These are phyloP conservation scores for Sambucus nigra DNA, from an alignment of 129 eudicot species.

Conservation along the genomic window DNA sequence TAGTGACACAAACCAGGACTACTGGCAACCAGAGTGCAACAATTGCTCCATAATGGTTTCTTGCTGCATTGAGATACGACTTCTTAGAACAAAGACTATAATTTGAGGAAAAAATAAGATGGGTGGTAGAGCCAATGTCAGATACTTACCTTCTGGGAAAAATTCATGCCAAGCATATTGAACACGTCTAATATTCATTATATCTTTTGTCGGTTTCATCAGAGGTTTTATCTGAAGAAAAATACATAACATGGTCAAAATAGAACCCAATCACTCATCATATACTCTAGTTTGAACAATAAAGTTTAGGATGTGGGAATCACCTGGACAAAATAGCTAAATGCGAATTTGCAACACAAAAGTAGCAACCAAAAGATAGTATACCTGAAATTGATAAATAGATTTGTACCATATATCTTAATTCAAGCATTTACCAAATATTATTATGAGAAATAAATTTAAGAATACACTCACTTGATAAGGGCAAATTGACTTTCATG, in stretches of 20 bases:
- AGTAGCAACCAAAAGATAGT: not conserved
- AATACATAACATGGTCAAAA: constrained; percentile 12
- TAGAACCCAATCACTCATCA: constrained; percentile 12
- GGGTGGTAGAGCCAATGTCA: constrained; percentile 9
- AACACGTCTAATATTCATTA: constrained; percentile 61
- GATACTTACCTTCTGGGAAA: constrained; percentile 68
- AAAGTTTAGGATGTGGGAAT: constrained; percentile 14
- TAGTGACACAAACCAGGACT: constrained; percentile 49
- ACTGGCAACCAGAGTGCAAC: constrained; percentile 88
- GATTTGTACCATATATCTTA: not conserved
- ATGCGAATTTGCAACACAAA: constrained; percentile 35
- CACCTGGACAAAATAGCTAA: constrained; percentile 74
- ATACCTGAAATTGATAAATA: not conserved
- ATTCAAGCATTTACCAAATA: too few species aligned
- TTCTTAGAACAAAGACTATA: constrained; percentile 3
- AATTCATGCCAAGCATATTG: constrained; percentile 94
- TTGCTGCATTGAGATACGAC: constrained; percentile 46
- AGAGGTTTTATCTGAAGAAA: constrained; percentile 78
- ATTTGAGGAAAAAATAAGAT: constrained; percentile 4
- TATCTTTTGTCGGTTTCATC: constrained; percentile 68
- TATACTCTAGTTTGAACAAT: constrained; percentile 10
- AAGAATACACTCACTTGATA: constrained; percentile 61
- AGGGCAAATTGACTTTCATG: constrained; percentile 97
- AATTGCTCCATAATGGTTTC: constrained; percentile 60
- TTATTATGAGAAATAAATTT: too few species aligned